Percentiles rank a stretch among this genome's conserved stretches.
These are phyloP conservation scores for Beta corolliflora DNA, from an alignment of 179 eudicot genomes.

Conservation along the genomic window DNA sequence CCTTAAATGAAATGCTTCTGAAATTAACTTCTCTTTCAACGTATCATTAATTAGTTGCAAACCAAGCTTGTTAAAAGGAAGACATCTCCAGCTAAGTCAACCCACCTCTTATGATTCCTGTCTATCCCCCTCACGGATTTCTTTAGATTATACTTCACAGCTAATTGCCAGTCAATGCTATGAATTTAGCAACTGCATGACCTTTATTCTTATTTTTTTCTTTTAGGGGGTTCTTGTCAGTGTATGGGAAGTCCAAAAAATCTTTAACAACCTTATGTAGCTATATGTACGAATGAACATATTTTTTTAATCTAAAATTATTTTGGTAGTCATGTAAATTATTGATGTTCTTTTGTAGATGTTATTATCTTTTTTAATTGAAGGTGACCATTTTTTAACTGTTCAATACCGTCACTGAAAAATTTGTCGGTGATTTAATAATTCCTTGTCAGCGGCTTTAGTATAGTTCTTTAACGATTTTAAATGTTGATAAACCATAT, in stretches of 20 bases:
- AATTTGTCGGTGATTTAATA: no score
- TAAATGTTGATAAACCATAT: no score
- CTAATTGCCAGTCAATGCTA: not conserved
- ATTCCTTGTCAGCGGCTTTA: no score
- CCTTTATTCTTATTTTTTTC: not conserved
- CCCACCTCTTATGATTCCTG: not conserved
- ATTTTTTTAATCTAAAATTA: no score
- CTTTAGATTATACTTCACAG: not conserved
- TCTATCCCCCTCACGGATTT: conserved; percentile 2
- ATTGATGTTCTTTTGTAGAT: no score
- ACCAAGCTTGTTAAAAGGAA: not conserved
- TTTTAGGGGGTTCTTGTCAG: not conserved
- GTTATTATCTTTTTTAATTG: no score
- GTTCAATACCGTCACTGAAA: no score
- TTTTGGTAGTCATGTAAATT: no score
- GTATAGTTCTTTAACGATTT: no score
- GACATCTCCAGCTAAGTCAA: conserved; percentile 8
- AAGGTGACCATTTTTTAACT: no score
- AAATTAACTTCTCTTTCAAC: not conserved
- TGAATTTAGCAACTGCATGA: not conserved
- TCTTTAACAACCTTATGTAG: no score
- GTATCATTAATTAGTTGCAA: not conserved
- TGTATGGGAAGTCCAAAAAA: not conserved
- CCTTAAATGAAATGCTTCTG: not conserved
- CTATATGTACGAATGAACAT: no score